Base-by-base conservation (phyloP, 768 basidiomycete species). In the Sarcodon sp. region DNA sequence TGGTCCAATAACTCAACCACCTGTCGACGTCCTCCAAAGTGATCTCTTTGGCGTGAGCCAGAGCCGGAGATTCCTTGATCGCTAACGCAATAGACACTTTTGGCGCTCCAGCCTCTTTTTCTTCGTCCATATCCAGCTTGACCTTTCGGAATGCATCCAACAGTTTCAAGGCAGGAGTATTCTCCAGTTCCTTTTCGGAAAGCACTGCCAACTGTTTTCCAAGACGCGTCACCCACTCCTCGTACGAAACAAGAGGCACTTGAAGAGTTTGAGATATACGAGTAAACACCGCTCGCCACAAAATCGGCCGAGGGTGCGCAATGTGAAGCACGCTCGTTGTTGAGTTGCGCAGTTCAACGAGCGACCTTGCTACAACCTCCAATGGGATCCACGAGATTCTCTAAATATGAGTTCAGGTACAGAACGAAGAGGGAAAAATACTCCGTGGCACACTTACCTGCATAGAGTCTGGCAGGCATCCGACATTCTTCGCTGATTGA, bases 371-470 rank as follows among this genome's bases (percentile, higher is more conserved):
- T 7, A 60, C 66, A 4, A 46, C 43, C 47, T 66, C 53, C 4
- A 62, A 55, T 0, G 66, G 62, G 13, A 66, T 49, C 66, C 64
- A 67, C 1, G 62, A 57, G 15, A 58, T 35, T 34, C 27, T n/a
- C 50, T 47, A 33, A 38, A 27, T 43, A 37, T 33, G 27, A 33
- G 16, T 27, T 27, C 21, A 27, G 4, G 21, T 64, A 1, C 54
- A 50, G 47, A 6, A 66, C 64, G 5, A 68, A 48, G 12, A 27
- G 21, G 21, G 21, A 27, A 27, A 27, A 27, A 27, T 2, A 4
- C 4, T 27, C 12, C 43, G 8, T 15, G n/a, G 15, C 11, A 6
- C 10, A 59, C 64, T 53, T 46, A 68, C 67, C 15, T 56, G 57
- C 7, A 59, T 33, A 1, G 51, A 54, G 8, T 57, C 50, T 0